These are phyloP conservation scores for Inga oerstediana DNA, from an alignment of 306 rosid genomes.

Conservation along the genomic window DNA sequence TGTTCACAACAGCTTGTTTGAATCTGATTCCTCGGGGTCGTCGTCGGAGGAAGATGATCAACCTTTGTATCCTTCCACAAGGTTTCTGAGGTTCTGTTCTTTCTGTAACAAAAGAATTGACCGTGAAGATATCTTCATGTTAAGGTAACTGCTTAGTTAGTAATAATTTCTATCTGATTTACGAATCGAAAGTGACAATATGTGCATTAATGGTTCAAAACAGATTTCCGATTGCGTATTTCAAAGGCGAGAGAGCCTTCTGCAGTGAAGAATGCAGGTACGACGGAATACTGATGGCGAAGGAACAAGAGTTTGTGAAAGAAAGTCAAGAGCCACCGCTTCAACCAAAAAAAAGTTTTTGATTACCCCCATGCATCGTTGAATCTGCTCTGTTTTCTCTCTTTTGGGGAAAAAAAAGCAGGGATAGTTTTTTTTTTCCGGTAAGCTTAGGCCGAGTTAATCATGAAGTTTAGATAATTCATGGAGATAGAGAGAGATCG, in stretches of 20 bases:
- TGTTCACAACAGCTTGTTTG: constrained; percentile 61
- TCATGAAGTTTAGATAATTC: not conserved
- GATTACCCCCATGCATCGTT: not conserved
- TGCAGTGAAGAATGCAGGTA: constrained; percentile 75
- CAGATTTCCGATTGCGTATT: not conserved
- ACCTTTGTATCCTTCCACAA: constrained; percentile 38
- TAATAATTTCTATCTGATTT: not conserved
- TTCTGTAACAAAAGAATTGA: constrained; percentile 62
- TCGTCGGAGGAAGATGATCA: constrained; percentile 32
- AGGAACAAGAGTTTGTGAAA: constrained; percentile 33
- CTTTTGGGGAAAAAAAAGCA: not conserved
- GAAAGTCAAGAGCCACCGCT: not conserved
- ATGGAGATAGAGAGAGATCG: constrained; percentile 16
- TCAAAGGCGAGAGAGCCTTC: constrained; percentile 77
- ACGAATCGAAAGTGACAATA: not conserved
- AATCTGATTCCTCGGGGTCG: constrained; percentile 29
- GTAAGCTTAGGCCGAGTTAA: not conserved
- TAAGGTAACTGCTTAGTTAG: constrained; percentile 47
- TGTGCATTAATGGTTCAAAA: not conserved
- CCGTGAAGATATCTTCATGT: constrained; percentile 69
- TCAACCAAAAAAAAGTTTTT: not conserved
- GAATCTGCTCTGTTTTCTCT: not conserved
- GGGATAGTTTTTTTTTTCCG: not conserved
- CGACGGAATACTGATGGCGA: constrained; percentile 56
- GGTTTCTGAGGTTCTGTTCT: constrained; percentile 62